These are phyloP conservation scores for Entonaema liquescens DNA, from an alignment of 495 filamentous ascomycete species.

Conservation along the genomic window DNA sequence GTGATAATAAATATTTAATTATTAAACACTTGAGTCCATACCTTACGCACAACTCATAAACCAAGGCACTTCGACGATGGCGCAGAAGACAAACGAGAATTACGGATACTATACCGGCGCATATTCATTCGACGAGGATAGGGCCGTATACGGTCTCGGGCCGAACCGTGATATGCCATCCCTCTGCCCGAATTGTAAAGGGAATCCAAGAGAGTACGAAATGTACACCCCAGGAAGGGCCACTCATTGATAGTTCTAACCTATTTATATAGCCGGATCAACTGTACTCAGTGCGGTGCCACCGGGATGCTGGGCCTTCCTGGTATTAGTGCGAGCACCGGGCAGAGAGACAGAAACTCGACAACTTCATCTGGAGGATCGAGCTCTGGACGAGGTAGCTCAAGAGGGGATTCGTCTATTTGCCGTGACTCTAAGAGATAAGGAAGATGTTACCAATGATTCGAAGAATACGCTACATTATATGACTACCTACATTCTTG, in stretches of 20 bases:
- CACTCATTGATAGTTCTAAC: background rate
- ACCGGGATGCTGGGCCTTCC: conserved; percentile 38
- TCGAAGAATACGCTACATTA: no score
- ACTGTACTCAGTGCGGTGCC: conserved; percentile 30
- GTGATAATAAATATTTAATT: background rate
- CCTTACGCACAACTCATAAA: background rate
- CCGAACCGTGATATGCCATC: conserved; percentile 37
- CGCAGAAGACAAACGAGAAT: conserved; percentile 20
- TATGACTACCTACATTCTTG: no score
- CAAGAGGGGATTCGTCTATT: conserved; percentile 21
- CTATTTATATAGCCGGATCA: conserved; percentile 18
- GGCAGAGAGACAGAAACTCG: conserved; percentile 18
- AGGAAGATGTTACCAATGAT: background rate
- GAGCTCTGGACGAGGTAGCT: conserved; percentile 32
- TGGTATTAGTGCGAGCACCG: conserved; percentile 10
- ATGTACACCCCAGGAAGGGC: background rate
- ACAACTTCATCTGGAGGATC: conserved; percentile 27
- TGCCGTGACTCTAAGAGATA: conserved; percentile 23
- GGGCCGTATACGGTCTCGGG: conserved; percentile 32
- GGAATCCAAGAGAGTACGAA: conserved; percentile 38
- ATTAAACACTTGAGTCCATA: background rate
- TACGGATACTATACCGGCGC: conserved; percentile 25
- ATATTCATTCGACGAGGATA: conserved; percentile 28
- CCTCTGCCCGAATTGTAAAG: conserved; percentile 36
- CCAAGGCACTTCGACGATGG: conserved; percentile 1